Percentiles rank a stretch among this genome's conserved stretches.
Conservation (phyloP, 108 stramenopile genomes). For the Fistulifera solaris region DNA sequence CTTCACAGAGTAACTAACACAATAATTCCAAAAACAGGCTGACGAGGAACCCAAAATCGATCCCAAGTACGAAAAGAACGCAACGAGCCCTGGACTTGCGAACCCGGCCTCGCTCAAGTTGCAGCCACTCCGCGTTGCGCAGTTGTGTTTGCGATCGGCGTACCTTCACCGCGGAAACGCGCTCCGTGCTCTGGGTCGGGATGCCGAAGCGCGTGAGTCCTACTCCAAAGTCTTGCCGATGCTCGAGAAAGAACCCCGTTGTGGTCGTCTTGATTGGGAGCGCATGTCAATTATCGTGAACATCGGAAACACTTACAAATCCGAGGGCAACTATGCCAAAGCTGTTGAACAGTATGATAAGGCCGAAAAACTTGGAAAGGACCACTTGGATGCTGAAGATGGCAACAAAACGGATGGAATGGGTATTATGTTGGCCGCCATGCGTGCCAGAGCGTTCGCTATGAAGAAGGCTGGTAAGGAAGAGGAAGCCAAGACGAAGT, state of each 20-base stretch:
- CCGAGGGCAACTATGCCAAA: conserved; percentile 57
- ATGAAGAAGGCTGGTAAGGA: conserved; percentile 67
- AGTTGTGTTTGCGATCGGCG: conserved; percentile 75
- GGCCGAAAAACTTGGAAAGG: conserved; percentile 66
- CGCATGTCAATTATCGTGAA: conserved; percentile 71
- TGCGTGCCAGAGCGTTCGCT: conserved; percentile 71
- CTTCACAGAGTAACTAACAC: not conserved
- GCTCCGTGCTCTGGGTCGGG: conserved; percentile 63
- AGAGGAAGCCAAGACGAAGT: conserved; percentile 68
- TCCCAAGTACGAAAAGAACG: conserved; percentile 79
- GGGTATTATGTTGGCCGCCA: conserved; percentile 72
- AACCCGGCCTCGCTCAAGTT: conserved; percentile 57
- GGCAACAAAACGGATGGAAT: conserved; percentile 78
- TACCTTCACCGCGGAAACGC: conserved; percentile 82
- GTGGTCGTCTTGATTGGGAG: conserved; percentile 86
- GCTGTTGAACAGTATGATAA: conserved; percentile 61
- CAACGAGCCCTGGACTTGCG: conserved; percentile 74
- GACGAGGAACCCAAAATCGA: conserved; percentile 57
- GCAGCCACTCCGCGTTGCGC: conserved; percentile 68
- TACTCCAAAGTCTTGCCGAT: conserved; percentile 67
- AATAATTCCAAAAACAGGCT: conserved; percentile 23
- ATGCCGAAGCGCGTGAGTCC: conserved; percentile 68
- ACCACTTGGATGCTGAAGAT: conserved; percentile 60
- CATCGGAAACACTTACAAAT: conserved; percentile 80
- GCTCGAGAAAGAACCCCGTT: conserved; percentile 70